These are phyloP conservation scores for Exophiala sideris DNA, from an alignment of 2,329 filamentous ascomycete genomes.

Conservation along the genomic window DNA sequence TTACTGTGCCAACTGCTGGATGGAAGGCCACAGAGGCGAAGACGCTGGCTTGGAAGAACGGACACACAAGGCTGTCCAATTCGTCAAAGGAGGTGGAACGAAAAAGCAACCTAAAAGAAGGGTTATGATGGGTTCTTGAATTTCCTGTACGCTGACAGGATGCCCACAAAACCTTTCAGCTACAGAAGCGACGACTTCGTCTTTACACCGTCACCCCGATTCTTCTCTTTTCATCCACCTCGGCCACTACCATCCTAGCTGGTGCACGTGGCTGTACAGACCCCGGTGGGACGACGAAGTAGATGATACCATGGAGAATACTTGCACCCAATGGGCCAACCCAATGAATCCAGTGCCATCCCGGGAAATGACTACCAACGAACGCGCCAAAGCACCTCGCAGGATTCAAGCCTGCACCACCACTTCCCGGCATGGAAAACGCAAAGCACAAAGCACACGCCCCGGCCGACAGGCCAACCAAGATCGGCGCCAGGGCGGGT, in stretches of 20 bases:
- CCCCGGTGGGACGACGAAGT: slow-evolving; percentile 29
- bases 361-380: slow-evolving; percentile 33
- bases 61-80: slow-evolving; percentile 65
- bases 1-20: slow-evolving; percentile 77
- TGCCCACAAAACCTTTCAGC: too few species aligned
- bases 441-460: slow-evolving; percentile 38
- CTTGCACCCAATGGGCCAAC: slow-evolving; percentile 34
- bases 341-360: slow-evolving; percentile 41
- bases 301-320: slow-evolving; percentile 33
- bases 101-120: slow-evolving; percentile 23
- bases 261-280: neutral
- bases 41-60: slow-evolving; percentile 67
- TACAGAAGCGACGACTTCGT: too few species aligned
- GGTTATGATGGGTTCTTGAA: slow-evolving; percentile 20
- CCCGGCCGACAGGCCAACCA: slow-evolving; percentile 45
- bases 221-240: slow-evolving; percentile 5
- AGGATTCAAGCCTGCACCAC: slow-evolving; percentile 45
- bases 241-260: neutral
- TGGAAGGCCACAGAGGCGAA: slow-evolving; percentile 71
- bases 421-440: slow-evolving; percentile 41
- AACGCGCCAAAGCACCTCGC: slow-evolving; percentile 46
- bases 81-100: slow-evolving; percentile 32
- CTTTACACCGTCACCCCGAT: slow-evolving; percentile 9
- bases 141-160: neutral
- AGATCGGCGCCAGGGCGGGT: slow-evolving; percentile 47